Base-by-base conservation (phyloP, 73 alveolate genomes). In the Paramecium biaurelia region DNA sequence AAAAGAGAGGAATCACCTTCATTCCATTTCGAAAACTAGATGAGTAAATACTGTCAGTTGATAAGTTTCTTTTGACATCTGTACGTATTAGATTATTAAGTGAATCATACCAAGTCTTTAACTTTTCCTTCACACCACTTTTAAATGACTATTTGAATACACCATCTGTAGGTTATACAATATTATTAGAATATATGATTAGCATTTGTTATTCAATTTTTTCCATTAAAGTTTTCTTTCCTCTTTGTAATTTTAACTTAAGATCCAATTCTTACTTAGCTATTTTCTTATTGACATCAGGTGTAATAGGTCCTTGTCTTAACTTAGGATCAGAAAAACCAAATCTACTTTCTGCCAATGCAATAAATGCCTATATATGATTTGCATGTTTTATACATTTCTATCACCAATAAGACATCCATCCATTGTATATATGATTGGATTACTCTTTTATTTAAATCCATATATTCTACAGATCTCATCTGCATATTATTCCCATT, bases 401-500 rank as follows among this genome's bases (percentile, higher is more conserved):
- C 90, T 79, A 43, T 79, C 76, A 43, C 90, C 90, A 79, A 79
- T 43, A 0, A 79, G 28, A 43, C 63, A 15, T 10, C 89, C 89
- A 76, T 76, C 89, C 41, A 76, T 38, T 1, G 76, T 79, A 47
- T 41, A 79, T 79, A 79, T 45, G 7, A 79, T 79, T 0, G 90
- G 76, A 76, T 76, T 76, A 15, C 89, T 79, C 15, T 79, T 79
- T 47, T 79, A 79, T 47, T 76, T 76, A 76, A 79, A 79, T 41
- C 76, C 90, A 79, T 43, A 79, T 1, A 79, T 79, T 45, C 90
- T 41, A 21, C 90, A 79, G 7, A 79, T 79, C 28, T 79, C 90
- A 43, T 79, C 90, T 2, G 47, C 90, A 79, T 79, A 79, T 47
- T 43, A 79, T 79, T 79, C 90, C 90, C 90, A 79, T 79, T 43